Conservation (phyloP, 345 rosid genomes). For the Psidium guajava region DNA sequence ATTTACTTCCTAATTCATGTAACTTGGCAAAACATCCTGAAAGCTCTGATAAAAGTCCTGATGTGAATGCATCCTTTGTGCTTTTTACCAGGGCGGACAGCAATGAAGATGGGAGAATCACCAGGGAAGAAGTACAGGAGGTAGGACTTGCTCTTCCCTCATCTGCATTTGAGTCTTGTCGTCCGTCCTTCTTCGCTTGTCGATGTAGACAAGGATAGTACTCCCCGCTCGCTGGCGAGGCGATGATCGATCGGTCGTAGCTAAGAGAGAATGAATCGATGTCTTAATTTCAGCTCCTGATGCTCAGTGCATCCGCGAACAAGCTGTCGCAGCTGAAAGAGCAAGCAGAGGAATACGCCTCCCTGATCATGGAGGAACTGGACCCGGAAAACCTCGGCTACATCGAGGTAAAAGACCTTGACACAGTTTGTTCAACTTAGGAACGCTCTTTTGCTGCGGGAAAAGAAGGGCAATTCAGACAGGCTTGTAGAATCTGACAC, state of each 20-base stretch:
- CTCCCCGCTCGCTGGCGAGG: neutral
- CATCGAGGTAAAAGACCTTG: constrained; percentile 54
- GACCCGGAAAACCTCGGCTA: constrained; percentile 93
- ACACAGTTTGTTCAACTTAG: neutral
- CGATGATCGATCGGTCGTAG: neutral
- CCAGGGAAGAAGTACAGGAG: constrained; percentile 83
- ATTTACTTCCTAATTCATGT: neutral
- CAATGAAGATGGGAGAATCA: constrained; percentile 80
- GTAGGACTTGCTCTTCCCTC: constrained; percentile 13
- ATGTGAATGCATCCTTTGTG: neutral
- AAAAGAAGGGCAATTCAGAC: neutral
- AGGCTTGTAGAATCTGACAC: neutral
- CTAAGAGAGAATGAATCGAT: neutral
- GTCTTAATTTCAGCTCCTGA: constrained; percentile 56
- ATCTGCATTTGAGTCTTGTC: neutral
- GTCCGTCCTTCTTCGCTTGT: neutral
- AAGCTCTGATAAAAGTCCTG: neutral
- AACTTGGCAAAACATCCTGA: neutral
- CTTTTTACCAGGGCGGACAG: constrained; percentile 71
- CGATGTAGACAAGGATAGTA: neutral
- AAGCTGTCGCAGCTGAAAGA: constrained; percentile 83
- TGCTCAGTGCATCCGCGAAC: constrained; percentile 95
- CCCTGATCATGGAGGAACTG: constrained; percentile 89
- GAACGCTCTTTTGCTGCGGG: neutral
- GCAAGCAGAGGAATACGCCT: constrained; percentile 89